These are phyloP conservation scores for Amanita exitialis DNA, from an alignment of 768 basidiomycete genomes.

Conservation along the genomic window DNA sequence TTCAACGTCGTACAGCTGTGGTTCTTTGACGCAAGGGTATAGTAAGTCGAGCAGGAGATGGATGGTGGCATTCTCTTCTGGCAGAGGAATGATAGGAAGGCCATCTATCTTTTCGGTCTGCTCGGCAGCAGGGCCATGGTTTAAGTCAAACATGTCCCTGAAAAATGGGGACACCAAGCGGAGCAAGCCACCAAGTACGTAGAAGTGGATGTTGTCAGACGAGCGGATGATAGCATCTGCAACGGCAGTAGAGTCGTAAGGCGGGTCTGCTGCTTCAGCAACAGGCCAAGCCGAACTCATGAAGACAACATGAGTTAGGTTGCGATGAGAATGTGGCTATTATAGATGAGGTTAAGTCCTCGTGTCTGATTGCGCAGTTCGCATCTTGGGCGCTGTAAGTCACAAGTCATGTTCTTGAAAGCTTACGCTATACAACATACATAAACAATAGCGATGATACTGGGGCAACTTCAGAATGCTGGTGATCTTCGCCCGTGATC, in stretches of 20 bases:
- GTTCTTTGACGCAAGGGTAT: background rate
- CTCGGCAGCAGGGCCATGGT: constrained; percentile 1
- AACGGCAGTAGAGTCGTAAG: background rate
- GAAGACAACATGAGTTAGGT: no score
- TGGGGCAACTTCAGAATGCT: no score
- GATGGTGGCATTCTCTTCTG: constrained; percentile 8
- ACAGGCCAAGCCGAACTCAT: no score
- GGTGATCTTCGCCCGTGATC: no score
- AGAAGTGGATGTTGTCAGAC: constrained; percentile 21
- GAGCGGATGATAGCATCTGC: constrained; percentile 13
- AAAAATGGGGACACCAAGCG: constrained; percentile 22
- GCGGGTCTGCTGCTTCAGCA: background rate
- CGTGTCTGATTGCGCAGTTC: no score
- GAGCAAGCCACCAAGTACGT: constrained; percentile 16
- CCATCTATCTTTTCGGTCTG: constrained; percentile 4
- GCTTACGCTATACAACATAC: no score
- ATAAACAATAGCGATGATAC: no score
- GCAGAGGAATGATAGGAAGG: constrained; percentile 7
- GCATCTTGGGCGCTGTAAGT: no score
- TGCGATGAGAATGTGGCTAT: no score
- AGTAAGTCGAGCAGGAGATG: constrained; percentile 4
- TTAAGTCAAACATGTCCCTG: constrained; percentile 19
- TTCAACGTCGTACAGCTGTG: background rate
- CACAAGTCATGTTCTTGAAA: no score
- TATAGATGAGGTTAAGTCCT: no score